Conservation (phyloP, 208 protist species). For the Leishmania turanica region DNA sequence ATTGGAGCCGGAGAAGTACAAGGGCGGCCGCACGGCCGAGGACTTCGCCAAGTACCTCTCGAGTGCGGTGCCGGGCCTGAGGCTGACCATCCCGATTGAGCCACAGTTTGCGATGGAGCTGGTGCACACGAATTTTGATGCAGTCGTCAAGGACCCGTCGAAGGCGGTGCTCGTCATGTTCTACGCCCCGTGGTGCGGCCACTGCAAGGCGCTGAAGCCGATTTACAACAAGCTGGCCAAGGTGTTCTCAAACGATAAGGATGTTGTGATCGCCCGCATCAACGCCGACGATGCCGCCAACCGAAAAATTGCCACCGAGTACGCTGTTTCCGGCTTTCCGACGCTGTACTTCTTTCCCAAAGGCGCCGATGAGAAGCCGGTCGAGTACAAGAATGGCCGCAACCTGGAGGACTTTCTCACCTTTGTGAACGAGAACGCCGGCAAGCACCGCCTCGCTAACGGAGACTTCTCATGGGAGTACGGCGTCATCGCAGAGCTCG, state of each 20-base stretch:
- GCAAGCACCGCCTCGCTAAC: slow-evolving; percentile 45
- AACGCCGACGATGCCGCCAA: slow-evolving; percentile 52
- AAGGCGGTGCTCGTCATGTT: slow-evolving; percentile 78
- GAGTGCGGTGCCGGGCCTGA: slow-evolving; percentile 20
- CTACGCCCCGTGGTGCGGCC: slow-evolving; percentile 80
- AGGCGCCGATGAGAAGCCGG: slow-evolving; percentile 29
- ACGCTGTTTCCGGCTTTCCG: slow-evolving; percentile 58
- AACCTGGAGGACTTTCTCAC: slow-evolving; percentile 49
- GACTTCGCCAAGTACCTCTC: slow-evolving; percentile 52
- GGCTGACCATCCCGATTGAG: slow-evolving; percentile 32
- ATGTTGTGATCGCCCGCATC: slow-evolving; percentile 72
- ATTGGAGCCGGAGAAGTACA: slow-evolving; percentile 41
- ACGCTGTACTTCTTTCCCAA: slow-evolving; percentile 73
- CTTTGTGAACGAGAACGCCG: slow-evolving; percentile 65
- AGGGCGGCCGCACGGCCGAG: slow-evolving; percentile 29
- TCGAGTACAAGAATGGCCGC: slow-evolving; percentile 52
- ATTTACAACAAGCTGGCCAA: slow-evolving; percentile 55
- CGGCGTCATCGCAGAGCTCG: slow-evolving; percentile 44
- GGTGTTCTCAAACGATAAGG: slow-evolving; percentile 56
- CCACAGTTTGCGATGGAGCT: slow-evolving; percentile 44
- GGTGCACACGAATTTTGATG: slow-evolving; percentile 37
- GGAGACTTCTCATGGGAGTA: slow-evolving; percentile 52
- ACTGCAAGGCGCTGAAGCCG: slow-evolving; percentile 90
- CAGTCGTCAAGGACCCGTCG: slow-evolving; percentile 33
- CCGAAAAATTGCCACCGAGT: slow-evolving; percentile 20